Evolutionary conservation across 2,329 filamentous ascomycete species (phyloP).

Genomic region (Trichoderma harzianum): DNA sequence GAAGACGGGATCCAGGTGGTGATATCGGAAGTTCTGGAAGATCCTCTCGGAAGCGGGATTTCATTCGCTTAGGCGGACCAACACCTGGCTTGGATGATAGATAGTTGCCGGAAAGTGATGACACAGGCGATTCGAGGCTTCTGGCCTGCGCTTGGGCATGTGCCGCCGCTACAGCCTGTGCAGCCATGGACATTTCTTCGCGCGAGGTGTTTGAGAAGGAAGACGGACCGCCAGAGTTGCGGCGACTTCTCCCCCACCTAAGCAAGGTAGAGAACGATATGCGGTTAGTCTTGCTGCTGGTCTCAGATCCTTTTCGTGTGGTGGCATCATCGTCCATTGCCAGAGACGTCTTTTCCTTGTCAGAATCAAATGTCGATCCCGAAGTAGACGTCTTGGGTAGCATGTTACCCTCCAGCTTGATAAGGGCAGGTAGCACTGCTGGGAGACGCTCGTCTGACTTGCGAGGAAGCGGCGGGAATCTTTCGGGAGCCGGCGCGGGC

Average conservation of each 20-base stretch:
- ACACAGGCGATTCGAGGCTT: constrained; percentile 20
- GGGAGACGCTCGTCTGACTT: constrained; percentile 25
- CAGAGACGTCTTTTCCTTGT: constrained; percentile 35
- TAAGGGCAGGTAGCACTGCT: constrained; percentile 24
- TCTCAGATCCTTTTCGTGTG: constrained; percentile 53
- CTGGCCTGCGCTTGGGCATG: constrained; percentile 30
- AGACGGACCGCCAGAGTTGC: constrained; percentile 56
- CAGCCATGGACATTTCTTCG: constrained; percentile 65
- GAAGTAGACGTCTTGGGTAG: constrained; percentile 48
- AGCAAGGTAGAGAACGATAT: constrained; percentile 72
- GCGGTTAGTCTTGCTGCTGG: constrained; percentile 43
- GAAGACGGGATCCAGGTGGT: constrained; percentile 77
- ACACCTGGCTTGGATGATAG: constrained; percentile 36
- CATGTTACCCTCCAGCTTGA: constrained; percentile 38
- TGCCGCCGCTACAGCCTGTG: constrained; percentile 28
- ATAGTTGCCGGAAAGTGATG: constrained; percentile 25
- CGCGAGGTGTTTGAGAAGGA: constrained; percentile 92
- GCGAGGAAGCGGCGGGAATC: neutral
- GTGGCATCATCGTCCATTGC: constrained; percentile 48
- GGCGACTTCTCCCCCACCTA: constrained; percentile 61
- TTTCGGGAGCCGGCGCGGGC: neutral
- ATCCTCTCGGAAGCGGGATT: constrained; percentile 90
- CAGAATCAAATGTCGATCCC: constrained; percentile 45
- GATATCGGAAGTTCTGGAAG: constrained; percentile 81
- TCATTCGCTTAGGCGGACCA: constrained; percentile 68